Percentiles rank a stretch among this genome's conserved stretches.
These are phyloP conservation scores for Trichoderma breve DNA, from an alignment of 2,329 filamentous ascomycete species.

Conservation along the genomic window DNA sequence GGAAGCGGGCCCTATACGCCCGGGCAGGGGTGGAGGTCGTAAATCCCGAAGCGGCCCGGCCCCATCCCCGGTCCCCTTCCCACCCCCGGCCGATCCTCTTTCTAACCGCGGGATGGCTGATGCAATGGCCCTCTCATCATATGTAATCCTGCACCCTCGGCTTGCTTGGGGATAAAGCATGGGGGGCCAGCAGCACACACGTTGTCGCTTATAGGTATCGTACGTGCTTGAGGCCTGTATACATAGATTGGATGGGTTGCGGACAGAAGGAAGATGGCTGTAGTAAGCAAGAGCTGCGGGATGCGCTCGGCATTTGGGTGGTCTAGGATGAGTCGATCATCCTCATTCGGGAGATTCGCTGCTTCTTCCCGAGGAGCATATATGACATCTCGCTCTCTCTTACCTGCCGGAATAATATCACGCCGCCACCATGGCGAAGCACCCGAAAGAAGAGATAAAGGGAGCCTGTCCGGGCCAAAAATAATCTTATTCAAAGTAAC, in stretches of 20 bases:
- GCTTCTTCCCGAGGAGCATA: background rate
- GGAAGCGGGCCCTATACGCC: background rate
- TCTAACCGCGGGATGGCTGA: background rate
- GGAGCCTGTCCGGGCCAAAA: background rate
- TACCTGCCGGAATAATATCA: background rate
- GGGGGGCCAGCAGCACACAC: background rate
- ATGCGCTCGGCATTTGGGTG: background rate
- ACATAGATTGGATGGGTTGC: background rate
- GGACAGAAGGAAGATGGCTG: background rate
- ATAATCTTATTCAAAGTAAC: background rate
- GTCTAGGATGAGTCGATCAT: background rate
- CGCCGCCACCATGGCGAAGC: background rate
- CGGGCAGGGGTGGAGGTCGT: background rate
- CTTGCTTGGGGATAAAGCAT: background rate
- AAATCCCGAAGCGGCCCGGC: conserved; percentile 5
- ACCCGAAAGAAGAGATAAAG: background rate
- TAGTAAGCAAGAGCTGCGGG: background rate
- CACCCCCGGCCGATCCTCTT: background rate
- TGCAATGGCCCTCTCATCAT: background rate
- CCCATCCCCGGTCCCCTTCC: background rate
- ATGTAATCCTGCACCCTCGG: background rate
- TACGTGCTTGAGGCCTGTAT: background rate
- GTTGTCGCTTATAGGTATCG: background rate
- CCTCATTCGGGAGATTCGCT: background rate
- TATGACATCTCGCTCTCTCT: background rate